Evolutionary conservation across 495 filamentous ascomycete genomes (phyloP).

Genomic region (Penicillium robsamsonii): DNA sequence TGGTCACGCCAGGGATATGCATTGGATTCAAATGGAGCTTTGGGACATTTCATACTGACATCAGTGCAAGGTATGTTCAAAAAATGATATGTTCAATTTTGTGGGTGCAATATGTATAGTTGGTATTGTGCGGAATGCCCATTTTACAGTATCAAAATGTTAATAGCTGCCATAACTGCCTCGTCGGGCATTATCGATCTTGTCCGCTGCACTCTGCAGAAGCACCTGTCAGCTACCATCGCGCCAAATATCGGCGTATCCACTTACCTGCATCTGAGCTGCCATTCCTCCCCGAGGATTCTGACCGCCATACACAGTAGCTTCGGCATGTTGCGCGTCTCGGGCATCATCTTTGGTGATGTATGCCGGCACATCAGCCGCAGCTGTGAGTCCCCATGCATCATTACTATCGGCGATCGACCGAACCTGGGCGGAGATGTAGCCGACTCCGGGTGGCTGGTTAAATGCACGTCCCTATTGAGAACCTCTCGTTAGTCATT

Average conservation of each 20-base stretch:
- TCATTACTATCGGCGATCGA: slow-evolving; percentile 42
- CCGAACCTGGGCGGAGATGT: slow-evolving; percentile 33
- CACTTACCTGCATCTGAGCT: slow-evolving; percentile 37
- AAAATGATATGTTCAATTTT: background rate
- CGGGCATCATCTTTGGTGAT: slow-evolving; percentile 39
- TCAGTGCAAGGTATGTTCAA: background rate
- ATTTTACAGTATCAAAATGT: background rate
- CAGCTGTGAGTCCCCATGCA: slow-evolving; percentile 23
- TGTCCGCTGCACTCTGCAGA: slow-evolving; percentile 36
- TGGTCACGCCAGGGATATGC: background rate
- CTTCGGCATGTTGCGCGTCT: slow-evolving; percentile 35
- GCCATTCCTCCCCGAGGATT: slow-evolving; percentile 30
- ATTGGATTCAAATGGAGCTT: background rate
- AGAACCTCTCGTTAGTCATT: background rate
- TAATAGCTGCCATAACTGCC: slow-evolving; percentile 7
- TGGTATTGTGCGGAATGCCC: background rate
- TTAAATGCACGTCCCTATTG: slow-evolving; percentile 38
- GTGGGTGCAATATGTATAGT: background rate
- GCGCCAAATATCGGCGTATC: background rate
- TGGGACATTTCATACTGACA: background rate
- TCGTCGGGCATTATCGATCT: slow-evolving; percentile 25
- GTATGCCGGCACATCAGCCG: slow-evolving; percentile 23
- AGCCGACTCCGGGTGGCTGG: slow-evolving; percentile 30
- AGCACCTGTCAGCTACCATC: slow-evolving; percentile 9
- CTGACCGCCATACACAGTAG: slow-evolving; percentile 32